Evolutionary conservation across 257 asterid genomes (phyloP), one percentile per base, ranked within the genome.

Genomic region (Cruciata laevipes): DNA sequence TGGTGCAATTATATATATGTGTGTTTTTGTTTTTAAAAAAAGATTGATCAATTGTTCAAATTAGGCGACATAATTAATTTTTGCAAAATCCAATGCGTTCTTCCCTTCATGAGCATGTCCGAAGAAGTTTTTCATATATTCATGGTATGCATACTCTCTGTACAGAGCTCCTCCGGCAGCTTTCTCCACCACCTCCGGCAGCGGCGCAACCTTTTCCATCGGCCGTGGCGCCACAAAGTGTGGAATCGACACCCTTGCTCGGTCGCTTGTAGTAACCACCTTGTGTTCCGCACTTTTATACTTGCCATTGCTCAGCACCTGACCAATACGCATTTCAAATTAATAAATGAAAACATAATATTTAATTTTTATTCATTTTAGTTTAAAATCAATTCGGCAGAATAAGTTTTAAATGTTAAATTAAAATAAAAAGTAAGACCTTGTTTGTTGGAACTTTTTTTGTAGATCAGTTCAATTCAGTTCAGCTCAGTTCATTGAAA

Each of bases 51-150:
- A 37, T 37, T 7, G 13, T 9, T 37, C 13, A 37, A 37, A 18
- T 21, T 53, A 53, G 60, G 60, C 8, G 1, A n/a, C 57, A 6
- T 51, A 53, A 53, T 53, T 9, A 5, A 53, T 53, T 53, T 53
- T 53, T 5, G 60, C 60, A 53, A 53, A 53, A 7, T 53, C 60
- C 25, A 53, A 20, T n/a, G 60, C 60, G 13, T 53, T 53, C 27
- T 53, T 53, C 60, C 60, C 60, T 6, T 53, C 60, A 7, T 53
- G 60, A 20, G 60, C 60, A 53, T 20, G 60, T 10, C 60, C 60
- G 60, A 53, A 53, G 60, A 53, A 53, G 60, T 53, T 53, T 7
- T 21, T 53, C 60, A 53, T n/a, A 27, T 53, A 53, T 5, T 53
- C 60, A 18, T 6, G 12, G 27, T 16, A 51, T 18, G 23, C 20